A percentile compares a stretch with the other conserved stretches of the same genome.
Conservation (phyloP, 345 rosid genomes). For the Alliaria petiolata region DNA sequence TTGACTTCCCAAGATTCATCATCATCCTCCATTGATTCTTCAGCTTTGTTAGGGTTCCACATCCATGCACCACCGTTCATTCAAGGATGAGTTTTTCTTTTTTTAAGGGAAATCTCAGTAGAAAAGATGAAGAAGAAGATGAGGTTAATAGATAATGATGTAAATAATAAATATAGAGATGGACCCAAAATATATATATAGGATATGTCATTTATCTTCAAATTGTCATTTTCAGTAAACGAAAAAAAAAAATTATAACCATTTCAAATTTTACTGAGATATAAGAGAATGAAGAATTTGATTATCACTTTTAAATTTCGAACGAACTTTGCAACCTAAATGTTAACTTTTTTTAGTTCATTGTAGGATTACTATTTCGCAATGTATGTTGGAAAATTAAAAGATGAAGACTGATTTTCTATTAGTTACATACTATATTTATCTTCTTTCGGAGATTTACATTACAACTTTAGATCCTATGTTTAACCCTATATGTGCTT, state of each 20-base stretch:
- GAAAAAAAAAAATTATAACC: background rate
- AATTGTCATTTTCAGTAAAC: constrained; percentile 16
- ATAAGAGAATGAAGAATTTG: background rate
- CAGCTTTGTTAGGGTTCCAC: constrained; percentile 62
- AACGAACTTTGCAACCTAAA: background rate
- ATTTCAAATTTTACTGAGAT: background rate
- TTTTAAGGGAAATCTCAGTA: constrained; percentile 1
- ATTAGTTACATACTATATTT: background rate
- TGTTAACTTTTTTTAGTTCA: background rate
- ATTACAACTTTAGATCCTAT: background rate
- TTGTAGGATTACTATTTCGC: background rate
- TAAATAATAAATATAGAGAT: constrained; percentile 26
- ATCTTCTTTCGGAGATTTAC: background rate
- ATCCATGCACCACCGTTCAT: constrained; percentile 41
- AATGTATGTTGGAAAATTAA: background rate
- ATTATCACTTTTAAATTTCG: background rate
- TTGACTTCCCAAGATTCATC: constrained; percentile 95
- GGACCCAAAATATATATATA: constrained; percentile 24
- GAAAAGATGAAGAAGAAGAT: constrained; percentile 22
- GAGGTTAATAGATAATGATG: constrained; percentile 32
- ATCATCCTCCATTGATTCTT: constrained; percentile 35
- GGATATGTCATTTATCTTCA: constrained; percentile 16
- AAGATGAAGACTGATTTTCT: background rate
- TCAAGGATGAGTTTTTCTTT: constrained; percentile 21
- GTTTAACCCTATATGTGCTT: background rate